Conservation (phyloP, 2,329 filamentous ascomycete genomes). For the Penicillium hordei region DNA sequence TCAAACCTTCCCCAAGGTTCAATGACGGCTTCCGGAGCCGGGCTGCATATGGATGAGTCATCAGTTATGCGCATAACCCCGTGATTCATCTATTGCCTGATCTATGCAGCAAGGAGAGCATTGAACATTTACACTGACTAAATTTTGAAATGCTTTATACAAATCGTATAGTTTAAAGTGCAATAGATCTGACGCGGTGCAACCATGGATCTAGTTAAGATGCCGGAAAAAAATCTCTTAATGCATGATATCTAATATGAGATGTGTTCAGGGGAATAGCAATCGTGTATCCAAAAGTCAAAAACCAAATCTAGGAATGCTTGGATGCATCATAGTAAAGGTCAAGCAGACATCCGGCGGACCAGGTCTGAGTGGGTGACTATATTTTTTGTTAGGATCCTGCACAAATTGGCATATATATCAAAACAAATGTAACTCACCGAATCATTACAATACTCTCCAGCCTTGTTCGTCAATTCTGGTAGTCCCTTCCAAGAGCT, state of each 20-base stretch:
- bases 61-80: background rate
- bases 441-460: constrained; percentile 81
- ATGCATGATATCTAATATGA: constrained; percentile 4
- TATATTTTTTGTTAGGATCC: constrained; percentile 37
- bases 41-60: constrained; percentile 4
- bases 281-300: background rate
- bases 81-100: background rate
- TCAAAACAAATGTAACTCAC: constrained; percentile 52
- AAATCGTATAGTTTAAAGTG: background rate
- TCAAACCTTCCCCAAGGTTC: constrained; percentile 1
- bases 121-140: background rate
- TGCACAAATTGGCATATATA: constrained; percentile 4
- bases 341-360: constrained; percentile 89
- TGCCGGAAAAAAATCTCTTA: background rate
- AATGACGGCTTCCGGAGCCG: constrained; percentile 1
- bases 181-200: background rate
- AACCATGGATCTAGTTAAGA: background rate
- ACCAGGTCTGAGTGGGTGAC: constrained; percentile 96
- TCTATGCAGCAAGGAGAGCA: background rate
- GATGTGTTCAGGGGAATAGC: background rate
- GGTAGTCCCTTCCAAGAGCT: constrained; percentile 87
- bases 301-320: constrained; percentile 24
- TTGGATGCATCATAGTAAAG: constrained; percentile 85
- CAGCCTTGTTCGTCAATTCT: constrained; percentile 89
- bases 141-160: background rate